A percentile compares a stretch with the other conserved stretches of the same genome.
Evolutionary conservation across 352 stramenopile species (phyloP).

Genomic region (Phytophthora aleatoria): DNA sequence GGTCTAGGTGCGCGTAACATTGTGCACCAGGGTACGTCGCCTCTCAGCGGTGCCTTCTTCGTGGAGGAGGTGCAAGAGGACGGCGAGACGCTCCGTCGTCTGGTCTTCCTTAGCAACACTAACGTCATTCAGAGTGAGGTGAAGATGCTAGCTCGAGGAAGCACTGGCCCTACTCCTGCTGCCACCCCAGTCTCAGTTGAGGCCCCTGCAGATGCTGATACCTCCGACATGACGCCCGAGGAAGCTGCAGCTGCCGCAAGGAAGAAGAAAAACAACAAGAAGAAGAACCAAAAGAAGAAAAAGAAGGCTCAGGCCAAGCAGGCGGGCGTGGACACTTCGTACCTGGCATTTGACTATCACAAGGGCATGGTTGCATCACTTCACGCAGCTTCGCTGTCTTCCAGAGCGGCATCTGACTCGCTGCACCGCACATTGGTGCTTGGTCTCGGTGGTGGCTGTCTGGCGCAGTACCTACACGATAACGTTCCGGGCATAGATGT

Average conservation of each 20-base stretch:
- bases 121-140: slow-evolving; percentile 85
- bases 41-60: slow-evolving; percentile 67
- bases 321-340: slow-evolving; percentile 53
- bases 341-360: slow-evolving; percentile 82
- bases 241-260: slow-evolving; percentile 27
- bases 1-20: slow-evolving; percentile 65
- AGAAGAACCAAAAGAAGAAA: slow-evolving; percentile 70
- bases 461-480: slow-evolving; percentile 71
- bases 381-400: slow-evolving; percentile 43
- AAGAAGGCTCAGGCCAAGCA: slow-evolving; percentile 37
- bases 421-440: slow-evolving; percentile 56
- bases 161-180: slow-evolving; percentile 7
- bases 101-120: slow-evolving; percentile 76
- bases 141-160: slow-evolving; percentile 34
- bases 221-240: slow-evolving; percentile 28
- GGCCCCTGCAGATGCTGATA: slow-evolving; percentile 12
- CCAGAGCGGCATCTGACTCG: slow-evolving; percentile 12
- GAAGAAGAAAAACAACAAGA: slow-evolving; percentile 66
- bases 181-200: slow-evolving; percentile 8
- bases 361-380: slow-evolving; percentile 73
- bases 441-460: slow-evolving; percentile 70
- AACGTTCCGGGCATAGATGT: slow-evolving; percentile 56
- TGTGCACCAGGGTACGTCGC: slow-evolving; percentile 52
- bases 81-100: slow-evolving; percentile 50
- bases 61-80: slow-evolving; percentile 72